Base-by-base conservation (phyloP, 2,329 filamentous ascomycete species). In the Dichotomopilus funicola region DNA sequence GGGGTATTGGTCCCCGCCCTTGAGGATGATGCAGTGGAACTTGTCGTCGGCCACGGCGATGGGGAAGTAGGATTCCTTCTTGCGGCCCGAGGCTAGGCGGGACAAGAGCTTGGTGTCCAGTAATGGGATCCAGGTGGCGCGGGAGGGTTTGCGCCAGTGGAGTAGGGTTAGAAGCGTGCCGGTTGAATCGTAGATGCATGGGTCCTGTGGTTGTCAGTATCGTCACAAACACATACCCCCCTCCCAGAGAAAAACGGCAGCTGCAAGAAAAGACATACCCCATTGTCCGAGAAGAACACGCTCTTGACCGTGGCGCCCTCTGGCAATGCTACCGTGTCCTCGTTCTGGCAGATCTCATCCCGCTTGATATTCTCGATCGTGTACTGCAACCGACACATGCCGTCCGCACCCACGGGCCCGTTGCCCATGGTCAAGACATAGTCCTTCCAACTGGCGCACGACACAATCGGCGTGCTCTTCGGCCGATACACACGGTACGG, bases 1-100 rank as follows among this genome's bases (percentile, higher is more conserved):
- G 0, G 92, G 91, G 67, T 96, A 89, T 67, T 87, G 82, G 68
- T 99, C 94, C 38, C 88, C 88, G 60, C 94, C 94, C 73, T 99
- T 99, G 67, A 99, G 85, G 65, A 99, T 97, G 72, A 99, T 96
- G 74, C 95, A 99, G 77, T 97, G 92, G 72, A 99, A 99, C 66
- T 88, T 92, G 66, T 88, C 81, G 64, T 91, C 85, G 2, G 92
- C 90, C 1, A 97, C 91, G 0, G 94, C 94, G 36, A 99, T 89
- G 1, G 94, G 94, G 81, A 91, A 99, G 75, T 99, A 99, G 0
- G 79, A 82, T 72, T 99, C 94, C 61, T 87, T 81, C 71, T 96
- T 96, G 56, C 86, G 85, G 33, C 94, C 94, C 2, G 83, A 85
- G 0, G 89, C 87, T 3, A 96, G 80, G 59, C 94, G 90, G 1